Conservation (phyloP, 2,329 filamentous ascomycete genomes). For the Cladophialophora bantiana region DNA sequence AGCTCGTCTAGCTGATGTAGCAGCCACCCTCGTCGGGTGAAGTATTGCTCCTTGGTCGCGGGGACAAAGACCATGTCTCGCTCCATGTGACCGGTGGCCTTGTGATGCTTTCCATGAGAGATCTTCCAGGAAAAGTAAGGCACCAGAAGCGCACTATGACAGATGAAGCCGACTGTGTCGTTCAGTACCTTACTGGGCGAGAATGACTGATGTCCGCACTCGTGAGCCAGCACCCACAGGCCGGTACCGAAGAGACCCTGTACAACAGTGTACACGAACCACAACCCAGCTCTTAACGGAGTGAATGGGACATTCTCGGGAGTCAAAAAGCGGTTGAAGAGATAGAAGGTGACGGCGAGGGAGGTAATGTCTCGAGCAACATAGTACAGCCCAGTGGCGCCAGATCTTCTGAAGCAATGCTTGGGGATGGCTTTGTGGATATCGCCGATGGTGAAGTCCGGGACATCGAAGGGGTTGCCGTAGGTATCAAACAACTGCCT, state of each 20-base stretch:
- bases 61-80: constrained; percentile 99
- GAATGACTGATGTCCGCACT: constrained; percentile 97
- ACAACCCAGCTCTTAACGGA: constrained; percentile 69
- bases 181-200: constrained; percentile 90
- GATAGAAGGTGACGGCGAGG: constrained; percentile 78
- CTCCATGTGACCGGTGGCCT: constrained; percentile 95
- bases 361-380: constrained; percentile 80
- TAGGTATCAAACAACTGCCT: constrained; percentile 80
- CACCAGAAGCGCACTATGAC: constrained; percentile 86
- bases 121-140: constrained; percentile 99
- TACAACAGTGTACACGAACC: constrained; percentile 74
- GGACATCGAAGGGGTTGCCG: constrained; percentile 91
- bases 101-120: constrained; percentile 99
- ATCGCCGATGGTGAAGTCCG: constrained; percentile 97
- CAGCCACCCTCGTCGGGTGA: constrained; percentile 74
- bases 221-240: constrained; percentile 94
- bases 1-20: constrained; percentile 86
- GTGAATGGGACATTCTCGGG: constrained; percentile 79
- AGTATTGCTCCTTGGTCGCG: constrained; percentile 83
- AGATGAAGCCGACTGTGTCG: constrained; percentile 89
- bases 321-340: constrained; percentile 89
- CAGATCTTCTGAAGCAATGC: constrained; percentile 94
- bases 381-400: constrained; percentile 75
- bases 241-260: constrained; percentile 95
- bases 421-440: constrained; percentile 96